Percentiles rank a stretch among this genome's conserved stretches.
Conservation (phyloP, 2,329 filamentous ascomycete genomes). For the Penicillium sp. region DNA sequence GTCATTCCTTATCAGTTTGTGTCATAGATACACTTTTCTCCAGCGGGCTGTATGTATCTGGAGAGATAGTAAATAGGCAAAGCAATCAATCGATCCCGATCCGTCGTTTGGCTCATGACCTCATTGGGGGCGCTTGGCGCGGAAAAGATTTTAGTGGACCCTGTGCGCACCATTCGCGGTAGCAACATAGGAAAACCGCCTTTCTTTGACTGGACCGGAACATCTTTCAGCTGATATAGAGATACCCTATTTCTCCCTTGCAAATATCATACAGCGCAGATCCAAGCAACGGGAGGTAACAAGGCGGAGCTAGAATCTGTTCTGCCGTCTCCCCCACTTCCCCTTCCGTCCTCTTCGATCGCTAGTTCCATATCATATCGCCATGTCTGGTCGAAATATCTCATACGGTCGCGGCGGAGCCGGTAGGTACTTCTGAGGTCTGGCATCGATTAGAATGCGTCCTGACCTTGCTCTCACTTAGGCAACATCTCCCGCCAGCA, state of each 20-base stretch:
- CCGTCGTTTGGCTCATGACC: conserved; percentile 8
- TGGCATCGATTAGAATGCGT: not conserved
- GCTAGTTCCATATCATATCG: not conserved
- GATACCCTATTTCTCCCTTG: not conserved
- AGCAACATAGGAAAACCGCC: not conserved
- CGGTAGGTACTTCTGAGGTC: conserved; percentile 44
- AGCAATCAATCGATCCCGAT: not conserved
- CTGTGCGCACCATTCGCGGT: not conserved
- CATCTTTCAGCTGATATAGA: not conserved
- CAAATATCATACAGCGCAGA: not conserved
- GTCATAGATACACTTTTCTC: not conserved
- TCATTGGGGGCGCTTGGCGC: conserved; percentile 14
- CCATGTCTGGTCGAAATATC: conserved; percentile 35
- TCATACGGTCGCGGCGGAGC: conserved; percentile 78
- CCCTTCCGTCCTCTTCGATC: not conserved
- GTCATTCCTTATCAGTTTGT: not conserved
- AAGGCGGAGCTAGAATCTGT: conserved; percentile 16
- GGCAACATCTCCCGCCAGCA: conserved; percentile 64
- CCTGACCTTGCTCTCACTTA: conserved; percentile 15
- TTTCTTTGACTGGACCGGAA: not conserved
- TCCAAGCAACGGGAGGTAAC: not conserved
- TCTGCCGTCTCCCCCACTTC: conserved; percentile 2
- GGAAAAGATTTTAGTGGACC: conserved; percentile 13
- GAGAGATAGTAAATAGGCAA: not conserved
- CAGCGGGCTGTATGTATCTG: not conserved